Conservation (phyloP, 2,329 filamentous ascomycete species). For the Botrytis galanthina region DNA sequence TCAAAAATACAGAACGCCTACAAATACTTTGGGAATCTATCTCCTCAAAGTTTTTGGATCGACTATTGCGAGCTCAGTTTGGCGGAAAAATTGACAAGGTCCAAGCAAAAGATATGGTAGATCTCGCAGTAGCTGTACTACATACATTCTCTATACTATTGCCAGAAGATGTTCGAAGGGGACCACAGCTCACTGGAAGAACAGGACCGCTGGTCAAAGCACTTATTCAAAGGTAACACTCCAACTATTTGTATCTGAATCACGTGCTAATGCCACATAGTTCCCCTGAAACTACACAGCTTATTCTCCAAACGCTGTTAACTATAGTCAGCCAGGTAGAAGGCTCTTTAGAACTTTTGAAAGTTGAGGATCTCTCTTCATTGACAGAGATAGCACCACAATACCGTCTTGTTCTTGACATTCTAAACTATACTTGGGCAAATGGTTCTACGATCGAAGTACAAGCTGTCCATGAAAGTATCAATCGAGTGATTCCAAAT, state of each 20-base stretch:
- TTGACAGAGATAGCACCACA: conserved; percentile 57
- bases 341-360: conserved; percentile 50
- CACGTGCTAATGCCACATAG: conserved; percentile 39
- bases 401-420: conserved; percentile 53
- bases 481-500: conserved; percentile 48
- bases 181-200: conserved; percentile 50
- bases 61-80: conserved; percentile 56
- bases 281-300: conserved; percentile 50
- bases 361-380: conserved; percentile 51
- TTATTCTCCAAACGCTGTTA: conserved; percentile 57
- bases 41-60: conserved; percentile 61
- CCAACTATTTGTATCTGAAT: not conserved
- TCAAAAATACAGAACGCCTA: conserved; percentile 47
- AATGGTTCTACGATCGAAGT: conserved; percentile 45
- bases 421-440: conserved; percentile 57
- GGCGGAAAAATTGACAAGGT: conserved; percentile 38
- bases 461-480: conserved; percentile 40
- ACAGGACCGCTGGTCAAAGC: conserved; percentile 54
- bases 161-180: conserved; percentile 46
- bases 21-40: conserved; percentile 58
- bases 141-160: conserved; percentile 61
- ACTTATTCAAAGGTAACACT: conserved; percentile 52
- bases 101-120: conserved; percentile 59
- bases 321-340: conserved; percentile 52
- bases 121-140: conserved; percentile 60